Evolutionary conservation across 1,284 basidiomycete genomes (phyloP), one percentile per base, ranked within the genome.

Genomic region (Sanghuangporus weigelae): DNA sequence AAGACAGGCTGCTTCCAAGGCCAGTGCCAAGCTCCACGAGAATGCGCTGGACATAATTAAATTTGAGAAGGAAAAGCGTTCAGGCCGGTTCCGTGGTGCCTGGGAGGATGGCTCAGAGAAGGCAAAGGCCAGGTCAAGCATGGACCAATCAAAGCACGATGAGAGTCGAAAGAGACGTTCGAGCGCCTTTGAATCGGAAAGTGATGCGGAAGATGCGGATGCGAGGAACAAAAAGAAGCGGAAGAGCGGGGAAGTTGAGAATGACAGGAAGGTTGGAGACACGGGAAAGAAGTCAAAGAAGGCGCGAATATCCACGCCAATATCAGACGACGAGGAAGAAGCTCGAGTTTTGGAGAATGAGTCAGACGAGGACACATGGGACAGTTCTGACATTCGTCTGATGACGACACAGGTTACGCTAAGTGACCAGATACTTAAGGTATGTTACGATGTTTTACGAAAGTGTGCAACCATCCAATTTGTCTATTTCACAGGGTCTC

Each of bases 1-100:
- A 68, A 78, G 87, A 35, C 79, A 76, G 21, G 92, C 92, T 8
- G 90, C 92, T 0, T 78, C 79, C 14, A 84, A 81, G 68, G 92
- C 91, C 1, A 79, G 77, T 3, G 77, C 83, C 67, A 80, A 77
- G 67, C 73, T 95, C 49, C 82, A 81, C 12, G 81, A 81, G 66
- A 77, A 92, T 64, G 92, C 93, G 85, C 87, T 90, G 0, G 92
- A 95, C 69, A 78, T 92, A 10, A 68, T 85, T 53, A 81, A 77
- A 63, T 93, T 81, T 68, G 83, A 92, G 73, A 82, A 82, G 69
- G 84, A 92, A 74, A 78, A 81, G 74, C 83, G 82, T 68, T 69
- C 68, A 3, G 74, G 76, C n/a, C 59, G 67, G n/a, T 71, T 78
- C 49, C 72, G 71, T 23, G 67, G 65, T 8, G 66, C 63, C 8